These are phyloP conservation scores for Arthrobotrys musiformis DNA, from an alignment of 2,329 filamentous ascomycete genomes.

Conservation along the genomic window DNA sequence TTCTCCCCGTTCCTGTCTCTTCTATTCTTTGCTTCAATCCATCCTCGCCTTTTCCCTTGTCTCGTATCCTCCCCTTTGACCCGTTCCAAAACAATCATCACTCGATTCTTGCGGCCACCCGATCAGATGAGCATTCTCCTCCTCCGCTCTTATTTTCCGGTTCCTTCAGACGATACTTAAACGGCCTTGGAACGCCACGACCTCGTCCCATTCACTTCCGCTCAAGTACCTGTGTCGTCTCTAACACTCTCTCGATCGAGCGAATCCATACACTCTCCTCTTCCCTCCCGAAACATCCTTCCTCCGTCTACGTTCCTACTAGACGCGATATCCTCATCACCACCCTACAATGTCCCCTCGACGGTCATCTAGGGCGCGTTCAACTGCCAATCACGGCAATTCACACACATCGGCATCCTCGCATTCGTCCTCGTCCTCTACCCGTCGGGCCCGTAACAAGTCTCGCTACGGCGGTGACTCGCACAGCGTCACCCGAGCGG, in stretches of 20 bases:
- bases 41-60: slow-evolving; percentile 60
- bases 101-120: slow-evolving; percentile 49
- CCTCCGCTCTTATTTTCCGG: slow-evolving; percentile 46
- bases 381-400: slow-evolving; percentile 74
- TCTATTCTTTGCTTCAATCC: slow-evolving; percentile 33
- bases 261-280: slow-evolving; percentile 56
- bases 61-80: slow-evolving; percentile 61
- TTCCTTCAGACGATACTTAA: slow-evolving; percentile 60
- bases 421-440: slow-evolving; percentile 79
- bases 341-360: slow-evolving; percentile 73
- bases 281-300: slow-evolving; percentile 49
- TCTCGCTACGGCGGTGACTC: slow-evolving; percentile 61
- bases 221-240: slow-evolving; percentile 55
- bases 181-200: slow-evolving; percentile 56
- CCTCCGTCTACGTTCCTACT: slow-evolving; percentile 59
- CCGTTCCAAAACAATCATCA: slow-evolving; percentile 51
- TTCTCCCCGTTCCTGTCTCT: slow-evolving; percentile 57
- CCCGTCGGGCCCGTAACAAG: slow-evolving; percentile 68
- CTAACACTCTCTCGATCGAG: slow-evolving; percentile 52
- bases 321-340: slow-evolving; percentile 67
- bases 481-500: slow-evolving; percentile 69
- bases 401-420: slow-evolving; percentile 67
- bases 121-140: slow-evolving; percentile 57
- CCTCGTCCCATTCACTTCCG: slow-evolving; percentile 53
- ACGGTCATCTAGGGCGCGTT: slow-evolving; percentile 90